Conservation (phyloP, 352 stramenopile genomes). For the Globisporangium cederbergense region DNA sequence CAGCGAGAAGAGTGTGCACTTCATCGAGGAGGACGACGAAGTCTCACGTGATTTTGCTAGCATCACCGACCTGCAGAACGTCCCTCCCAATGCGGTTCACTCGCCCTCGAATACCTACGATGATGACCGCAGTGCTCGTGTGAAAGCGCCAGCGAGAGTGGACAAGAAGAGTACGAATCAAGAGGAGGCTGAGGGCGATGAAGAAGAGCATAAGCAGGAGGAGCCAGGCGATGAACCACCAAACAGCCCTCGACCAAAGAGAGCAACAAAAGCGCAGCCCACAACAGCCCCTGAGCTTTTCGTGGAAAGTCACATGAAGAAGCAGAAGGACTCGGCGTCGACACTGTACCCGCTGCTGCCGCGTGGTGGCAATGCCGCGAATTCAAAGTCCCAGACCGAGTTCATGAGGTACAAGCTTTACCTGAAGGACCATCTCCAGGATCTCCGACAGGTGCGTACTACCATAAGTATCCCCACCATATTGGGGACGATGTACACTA, state of each 20-base stretch:
- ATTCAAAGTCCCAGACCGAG: slow-evolving; percentile 39
- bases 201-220: slow-evolving; percentile 17
- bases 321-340: slow-evolving; percentile 4
- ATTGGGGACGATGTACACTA: neutral
- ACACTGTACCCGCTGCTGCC: slow-evolving; percentile 47
- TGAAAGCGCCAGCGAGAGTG: neutral
- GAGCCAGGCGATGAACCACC: slow-evolving; percentile 7
- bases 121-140: neutral
- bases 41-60: slow-evolving; percentile 50
- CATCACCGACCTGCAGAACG: slow-evolving; percentile 28
- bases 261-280: slow-evolving; percentile 22
- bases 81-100: neutral
- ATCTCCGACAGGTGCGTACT: slow-evolving; percentile 38
- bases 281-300: slow-evolving; percentile 15
- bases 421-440: slow-evolving; percentile 63
- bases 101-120: slow-evolving; percentile 9
- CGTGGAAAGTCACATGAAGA: slow-evolving; percentile 1
- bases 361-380: slow-evolving; percentile 11
- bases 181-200: slow-evolving; percentile 14
- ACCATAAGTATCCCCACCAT: neutral
- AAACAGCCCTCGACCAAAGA: slow-evolving; percentile 31
- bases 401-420: slow-evolving; percentile 68
- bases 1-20: slow-evolving; percentile 56
- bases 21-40: slow-evolving; percentile 47
- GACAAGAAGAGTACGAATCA: slow-evolving; percentile 26